Conservation (phyloP, 345 rosid genomes). For the Mallotus nudiflorus region DNA sequence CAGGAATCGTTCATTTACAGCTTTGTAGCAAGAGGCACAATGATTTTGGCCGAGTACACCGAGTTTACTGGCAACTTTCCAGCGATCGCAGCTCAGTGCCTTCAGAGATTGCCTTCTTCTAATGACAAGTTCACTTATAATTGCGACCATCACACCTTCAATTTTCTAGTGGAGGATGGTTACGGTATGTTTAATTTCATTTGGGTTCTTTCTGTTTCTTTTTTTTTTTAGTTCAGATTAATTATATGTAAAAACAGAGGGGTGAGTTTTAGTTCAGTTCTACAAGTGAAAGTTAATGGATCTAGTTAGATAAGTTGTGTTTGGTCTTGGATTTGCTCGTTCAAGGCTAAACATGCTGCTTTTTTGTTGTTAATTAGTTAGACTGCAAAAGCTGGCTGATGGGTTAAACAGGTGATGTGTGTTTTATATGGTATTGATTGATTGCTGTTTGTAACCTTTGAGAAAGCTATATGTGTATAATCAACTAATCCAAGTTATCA, state of each 20-base stretch:
- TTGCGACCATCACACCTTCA: conserved; percentile 97
- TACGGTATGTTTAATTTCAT: conserved; percentile 50
- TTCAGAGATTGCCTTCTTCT: conserved; percentile 79
- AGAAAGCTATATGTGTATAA: too few relatives aligned
- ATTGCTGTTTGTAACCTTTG: too few relatives aligned
- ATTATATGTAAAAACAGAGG: neutral
- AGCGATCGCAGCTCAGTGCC: conserved; percentile 92
- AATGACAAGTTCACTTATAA: conserved; percentile 96
- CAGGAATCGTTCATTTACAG: conserved; percentile 94
- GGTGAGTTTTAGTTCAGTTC: conserved; percentile 4
- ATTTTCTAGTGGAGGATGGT: conserved; percentile 93
- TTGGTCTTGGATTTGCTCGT: neutral
- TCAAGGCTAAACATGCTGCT: neutral
- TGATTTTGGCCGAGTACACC: conserved; percentile 88
- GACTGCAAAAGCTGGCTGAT: too few relatives aligned
- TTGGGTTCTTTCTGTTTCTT: neutral
- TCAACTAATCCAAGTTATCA: too few relatives aligned
- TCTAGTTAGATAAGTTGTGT: conserved; percentile 13
- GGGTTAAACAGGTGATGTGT: too few relatives aligned
- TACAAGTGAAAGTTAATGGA: conserved; percentile 23
- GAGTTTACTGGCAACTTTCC: conserved; percentile 99
- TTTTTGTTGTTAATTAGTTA: too few relatives aligned
- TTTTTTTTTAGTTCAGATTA: neutral
- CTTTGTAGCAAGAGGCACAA: conserved; percentile 94
- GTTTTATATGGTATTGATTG: too few relatives aligned